Percentiles rank a stretch among this genome's conserved stretches.
These are phyloP conservation scores for Seiridium unicorne DNA, from an alignment of 2,329 filamentous ascomycete genomes.

Conservation along the genomic window DNA sequence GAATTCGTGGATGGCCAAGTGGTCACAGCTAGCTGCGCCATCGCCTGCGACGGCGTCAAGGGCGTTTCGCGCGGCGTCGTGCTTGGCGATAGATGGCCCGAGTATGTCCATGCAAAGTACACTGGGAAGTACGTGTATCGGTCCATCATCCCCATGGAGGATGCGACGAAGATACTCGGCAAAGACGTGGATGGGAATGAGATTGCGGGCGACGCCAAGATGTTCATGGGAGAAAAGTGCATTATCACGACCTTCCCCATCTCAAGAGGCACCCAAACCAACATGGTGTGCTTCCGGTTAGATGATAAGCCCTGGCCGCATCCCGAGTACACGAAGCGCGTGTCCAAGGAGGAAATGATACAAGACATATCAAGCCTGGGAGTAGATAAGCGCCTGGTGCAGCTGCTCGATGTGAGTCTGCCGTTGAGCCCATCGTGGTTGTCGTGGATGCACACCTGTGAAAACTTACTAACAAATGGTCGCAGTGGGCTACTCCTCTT, in stretches of 20 bases:
- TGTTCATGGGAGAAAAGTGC: conserved; percentile 21
- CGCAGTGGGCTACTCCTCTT: conserved; percentile 17
- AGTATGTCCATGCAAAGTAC: conserved; percentile 22
- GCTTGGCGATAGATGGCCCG: conserved; percentile 19
- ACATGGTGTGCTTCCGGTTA: conserved; percentile 21
- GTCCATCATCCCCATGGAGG: conserved; percentile 24
- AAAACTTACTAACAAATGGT: background rate
- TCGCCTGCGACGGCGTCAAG: conserved; percentile 25
- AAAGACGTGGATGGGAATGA: conserved; percentile 12
- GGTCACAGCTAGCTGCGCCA: conserved; percentile 15
- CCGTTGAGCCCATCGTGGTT: background rate
- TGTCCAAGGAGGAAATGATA: conserved; percentile 20
- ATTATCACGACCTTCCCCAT: conserved; percentile 21
- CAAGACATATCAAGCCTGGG: conserved; percentile 17
- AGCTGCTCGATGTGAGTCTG: conserved; percentile 15
- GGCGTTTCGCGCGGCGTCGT: conserved; percentile 21
- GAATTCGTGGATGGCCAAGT: conserved; percentile 20
- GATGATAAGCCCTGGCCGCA: conserved; percentile 16
- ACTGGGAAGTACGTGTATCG: conserved; percentile 26
- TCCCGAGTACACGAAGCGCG: conserved; percentile 16
- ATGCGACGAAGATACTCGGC: conserved; percentile 21
- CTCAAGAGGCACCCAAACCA: conserved; percentile 19
- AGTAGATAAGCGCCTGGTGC: conserved; percentile 15
- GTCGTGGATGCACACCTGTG: background rate
- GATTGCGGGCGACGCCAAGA: conserved; percentile 23